Evolutionary conservation across 73 alveolate genomes (phyloP), one percentile per base, ranked within the genome.

Genomic region (Durusdinium trenchii): DNA sequence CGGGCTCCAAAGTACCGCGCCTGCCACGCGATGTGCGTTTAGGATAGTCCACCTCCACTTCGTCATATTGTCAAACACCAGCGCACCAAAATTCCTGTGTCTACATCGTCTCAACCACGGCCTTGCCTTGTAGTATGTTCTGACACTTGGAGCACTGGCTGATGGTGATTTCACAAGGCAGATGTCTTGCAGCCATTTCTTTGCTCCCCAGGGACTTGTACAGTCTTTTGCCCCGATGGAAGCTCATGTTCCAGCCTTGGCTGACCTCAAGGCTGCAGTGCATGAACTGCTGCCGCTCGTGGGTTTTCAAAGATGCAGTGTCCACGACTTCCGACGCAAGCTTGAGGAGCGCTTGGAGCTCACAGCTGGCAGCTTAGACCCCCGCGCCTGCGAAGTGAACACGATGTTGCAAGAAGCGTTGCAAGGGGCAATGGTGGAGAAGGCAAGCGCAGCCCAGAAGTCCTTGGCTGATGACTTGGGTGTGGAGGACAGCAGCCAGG

Each of bases 301-400:
- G 20, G 78, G 32, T 64, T 64, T 64, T 64, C 78, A 64, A 7
- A 64, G 42, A 14, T 64, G 78, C 78, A 64, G 38, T 42, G 32
- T 64, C 78, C 78, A 23, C 78, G 78, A 64, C 78, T 64, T 64
- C 78, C 20, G 78, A 10, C 78, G 78, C 42, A 64, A 64, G 78
- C 78, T 64, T 7, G 78, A 64, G 32, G 78, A 64, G 78, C 78
- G 32, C 78, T 26, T 64, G 78, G 43, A 23, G 7, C 38, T 64
- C 42, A 7, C 78, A 64, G 78, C 78, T 64, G 78, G 38, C 78
- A 14, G 78, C 78, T 64, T 64, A 26, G 78, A 64, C 16, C 42
- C 42, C 38, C 78, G 38, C 32, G 78, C 78, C 42, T 42, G 32
- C 43, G 78, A 64, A 64, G 78, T 64, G 78, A n/a, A 26, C 9